Conservation (phyloP, 805 yeast genomes). For the Myxozyma neotropica region DNA sequence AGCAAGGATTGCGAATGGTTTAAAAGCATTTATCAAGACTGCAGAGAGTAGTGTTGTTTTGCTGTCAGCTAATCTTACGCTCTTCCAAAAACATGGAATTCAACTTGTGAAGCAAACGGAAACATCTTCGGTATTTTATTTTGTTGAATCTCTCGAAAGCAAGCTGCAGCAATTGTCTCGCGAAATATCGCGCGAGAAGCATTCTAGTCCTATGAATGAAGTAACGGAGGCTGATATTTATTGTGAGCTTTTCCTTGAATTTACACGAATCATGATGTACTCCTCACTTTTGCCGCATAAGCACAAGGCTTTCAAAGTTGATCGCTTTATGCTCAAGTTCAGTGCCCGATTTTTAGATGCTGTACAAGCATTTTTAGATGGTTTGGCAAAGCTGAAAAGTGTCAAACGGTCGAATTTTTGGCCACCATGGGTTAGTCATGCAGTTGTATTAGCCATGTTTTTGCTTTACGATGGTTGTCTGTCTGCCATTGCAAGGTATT, state of each 20-base stretch:
- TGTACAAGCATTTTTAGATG: background rate
- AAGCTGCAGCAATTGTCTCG: background rate
- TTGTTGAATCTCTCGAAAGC: slow-evolving; percentile 14
- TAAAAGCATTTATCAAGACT: slow-evolving; percentile 11
- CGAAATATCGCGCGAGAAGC: background rate
- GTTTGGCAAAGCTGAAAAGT: slow-evolving; percentile 1
- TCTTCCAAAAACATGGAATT: slow-evolving; percentile 7
- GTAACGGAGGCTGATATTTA: slow-evolving; percentile 5
- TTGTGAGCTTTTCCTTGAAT: background rate
- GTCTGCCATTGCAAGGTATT: slow-evolving; percentile 3
- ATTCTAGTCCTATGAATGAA: background rate
- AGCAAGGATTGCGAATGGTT: background rate
- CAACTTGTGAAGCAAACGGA: background rate
- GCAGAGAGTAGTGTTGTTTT: slow-evolving; percentile 13
- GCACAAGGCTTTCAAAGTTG: background rate
- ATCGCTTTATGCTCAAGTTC: background rate
- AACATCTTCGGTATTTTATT: slow-evolving; percentile 4
- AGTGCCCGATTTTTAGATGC: slow-evolving; percentile 16
- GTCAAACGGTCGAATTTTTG: slow-evolving; percentile 9
- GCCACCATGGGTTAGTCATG: slow-evolving; percentile 24
- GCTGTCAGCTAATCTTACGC: slow-evolving; percentile 13
- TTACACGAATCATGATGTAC: slow-evolving; percentile 9
- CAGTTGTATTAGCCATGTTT: slow-evolving; percentile 9
- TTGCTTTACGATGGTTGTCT: slow-evolving; percentile 15
- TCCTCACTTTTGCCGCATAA: slow-evolving; percentile 17